Conservation (phyloP, 257 asterid species). For the Oldenlandia corymbosa region DNA sequence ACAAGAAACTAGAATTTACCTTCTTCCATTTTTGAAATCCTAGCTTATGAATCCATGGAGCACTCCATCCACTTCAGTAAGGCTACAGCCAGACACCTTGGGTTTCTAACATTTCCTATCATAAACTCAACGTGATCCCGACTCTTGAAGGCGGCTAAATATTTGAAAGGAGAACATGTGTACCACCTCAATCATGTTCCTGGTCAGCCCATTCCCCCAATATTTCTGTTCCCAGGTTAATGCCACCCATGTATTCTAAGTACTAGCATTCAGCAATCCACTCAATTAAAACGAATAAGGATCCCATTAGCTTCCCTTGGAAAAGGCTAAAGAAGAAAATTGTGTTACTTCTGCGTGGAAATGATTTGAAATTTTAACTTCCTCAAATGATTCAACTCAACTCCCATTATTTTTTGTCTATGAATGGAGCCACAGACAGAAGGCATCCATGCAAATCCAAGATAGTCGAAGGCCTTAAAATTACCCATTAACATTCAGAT, state of each 20-base stretch:
- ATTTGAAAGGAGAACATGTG: slow-evolving; percentile 42
- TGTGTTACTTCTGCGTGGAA: no score
- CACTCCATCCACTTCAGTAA: slow-evolving; percentile 30
- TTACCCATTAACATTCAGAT: no score
- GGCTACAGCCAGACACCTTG: slow-evolving; percentile 50
- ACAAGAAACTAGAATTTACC: neutral
- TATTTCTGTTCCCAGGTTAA: slow-evolving; percentile 24
- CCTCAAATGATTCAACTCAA: no score
- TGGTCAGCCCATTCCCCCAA: slow-evolving; percentile 21
- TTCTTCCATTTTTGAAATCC: slow-evolving; percentile 11
- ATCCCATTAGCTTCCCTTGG: slow-evolving; percentile 30
- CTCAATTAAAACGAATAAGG: slow-evolving; percentile 40
- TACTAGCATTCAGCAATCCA: slow-evolving; percentile 47
- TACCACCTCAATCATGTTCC: slow-evolving; percentile 35
- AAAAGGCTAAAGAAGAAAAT: no score
- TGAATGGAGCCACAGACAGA: no score
- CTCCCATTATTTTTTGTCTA: no score
- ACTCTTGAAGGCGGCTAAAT: slow-evolving; percentile 36
- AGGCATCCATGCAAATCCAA: no score
- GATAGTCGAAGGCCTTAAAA: no score
- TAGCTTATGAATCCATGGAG: slow-evolving; percentile 19
- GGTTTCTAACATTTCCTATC: slow-evolving; percentile 41
- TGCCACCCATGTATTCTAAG: slow-evolving; percentile 36
- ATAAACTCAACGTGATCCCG: slow-evolving; percentile 50
- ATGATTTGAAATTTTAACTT: no score